These are phyloP conservation scores for Podospora tetraspora DNA, from an alignment of 495 filamentous ascomycete species.

Conservation along the genomic window DNA sequence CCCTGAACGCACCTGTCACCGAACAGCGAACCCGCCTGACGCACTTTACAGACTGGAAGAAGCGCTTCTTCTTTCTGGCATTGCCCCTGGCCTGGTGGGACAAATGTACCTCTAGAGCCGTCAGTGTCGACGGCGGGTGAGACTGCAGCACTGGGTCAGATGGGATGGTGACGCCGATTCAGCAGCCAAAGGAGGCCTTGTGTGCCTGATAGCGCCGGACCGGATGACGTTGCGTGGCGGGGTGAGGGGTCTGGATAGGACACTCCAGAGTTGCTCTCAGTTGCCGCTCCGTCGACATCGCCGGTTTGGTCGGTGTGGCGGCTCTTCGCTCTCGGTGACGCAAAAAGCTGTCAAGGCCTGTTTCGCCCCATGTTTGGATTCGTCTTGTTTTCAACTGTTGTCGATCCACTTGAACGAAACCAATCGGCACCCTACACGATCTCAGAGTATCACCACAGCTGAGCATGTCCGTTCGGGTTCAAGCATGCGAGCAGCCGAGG, in stretches of 20 bases:
- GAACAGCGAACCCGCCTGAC: neutral
- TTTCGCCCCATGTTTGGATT: constrained; percentile 1
- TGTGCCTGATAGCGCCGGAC: neutral
- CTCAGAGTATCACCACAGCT: constrained; percentile 8
- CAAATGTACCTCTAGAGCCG: neutral
- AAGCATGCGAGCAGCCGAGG: neutral
- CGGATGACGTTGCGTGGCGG: neutral
- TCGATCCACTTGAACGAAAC: neutral
- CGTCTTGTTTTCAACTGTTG: neutral
- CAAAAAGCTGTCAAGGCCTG: neutral
- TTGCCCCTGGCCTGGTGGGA: constrained; percentile 1
- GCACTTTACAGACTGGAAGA: constrained; percentile 1
- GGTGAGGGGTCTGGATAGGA: neutral
- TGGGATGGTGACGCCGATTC: neutral
- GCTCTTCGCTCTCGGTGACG: neutral
- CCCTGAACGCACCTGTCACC: neutral
- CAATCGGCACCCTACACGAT: constrained; percentile 13
- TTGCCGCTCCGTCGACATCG: neutral
- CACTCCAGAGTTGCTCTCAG: neutral
- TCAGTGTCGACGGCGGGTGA: neutral
- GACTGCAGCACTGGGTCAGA: neutral
- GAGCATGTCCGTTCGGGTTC: neutral
- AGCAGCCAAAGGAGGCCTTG: neutral
- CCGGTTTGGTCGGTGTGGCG: neutral
- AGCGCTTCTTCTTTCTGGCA: neutral